Conservation (phyloP, 805 yeast species). For the Metschnikowia corniflorae region DNA sequence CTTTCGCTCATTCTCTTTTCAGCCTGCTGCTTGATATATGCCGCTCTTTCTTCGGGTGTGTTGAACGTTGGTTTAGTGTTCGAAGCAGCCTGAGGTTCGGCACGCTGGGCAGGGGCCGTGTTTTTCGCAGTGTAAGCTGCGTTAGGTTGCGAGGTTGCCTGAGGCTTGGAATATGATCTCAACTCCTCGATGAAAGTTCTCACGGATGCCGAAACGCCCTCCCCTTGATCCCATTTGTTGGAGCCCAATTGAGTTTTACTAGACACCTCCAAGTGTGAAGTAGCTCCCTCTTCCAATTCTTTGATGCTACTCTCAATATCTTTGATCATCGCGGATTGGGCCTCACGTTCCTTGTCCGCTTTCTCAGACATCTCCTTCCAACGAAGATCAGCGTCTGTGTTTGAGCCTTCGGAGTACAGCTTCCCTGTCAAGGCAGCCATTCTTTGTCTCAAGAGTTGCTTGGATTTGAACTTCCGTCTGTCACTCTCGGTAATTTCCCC, state of each 20-base stretch:
- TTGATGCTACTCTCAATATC: conserved; percentile 73
- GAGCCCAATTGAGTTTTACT: conserved; percentile 47
- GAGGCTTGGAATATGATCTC: conserved; percentile 20
- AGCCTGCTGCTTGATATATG: conserved; percentile 75
- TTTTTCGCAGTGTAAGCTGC: background rate
- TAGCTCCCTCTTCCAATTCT: conserved; percentile 53
- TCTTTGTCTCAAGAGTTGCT: conserved; percentile 74
- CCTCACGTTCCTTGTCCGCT: conserved; percentile 51
- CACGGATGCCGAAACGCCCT: conserved; percentile 66
- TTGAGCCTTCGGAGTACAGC: conserved; percentile 42
- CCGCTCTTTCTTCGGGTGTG: conserved; percentile 66
- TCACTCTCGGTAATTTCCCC: conserved; percentile 86
- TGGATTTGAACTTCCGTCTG: conserved; percentile 72
- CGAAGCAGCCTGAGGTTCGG: conserved; percentile 12
- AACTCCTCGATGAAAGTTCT: conserved; percentile 57
- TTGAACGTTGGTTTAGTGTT: conserved; percentile 28
- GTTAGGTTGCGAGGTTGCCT: background rate
- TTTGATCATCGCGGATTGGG: conserved; percentile 55
- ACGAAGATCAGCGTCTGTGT: conserved; percentile 52
- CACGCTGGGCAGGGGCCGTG: conserved; percentile 7
- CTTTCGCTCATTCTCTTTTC: conserved; percentile 78
- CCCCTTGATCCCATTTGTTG: conserved; percentile 77
- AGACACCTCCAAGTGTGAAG: conserved; percentile 38
- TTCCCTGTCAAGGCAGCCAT: conserved; percentile 94
- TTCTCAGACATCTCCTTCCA: conserved; percentile 50